Evolutionary conservation across 2,329 filamentous ascomycete genomes (phyloP).

Genomic region (Scedosporium minutisporum): DNA sequence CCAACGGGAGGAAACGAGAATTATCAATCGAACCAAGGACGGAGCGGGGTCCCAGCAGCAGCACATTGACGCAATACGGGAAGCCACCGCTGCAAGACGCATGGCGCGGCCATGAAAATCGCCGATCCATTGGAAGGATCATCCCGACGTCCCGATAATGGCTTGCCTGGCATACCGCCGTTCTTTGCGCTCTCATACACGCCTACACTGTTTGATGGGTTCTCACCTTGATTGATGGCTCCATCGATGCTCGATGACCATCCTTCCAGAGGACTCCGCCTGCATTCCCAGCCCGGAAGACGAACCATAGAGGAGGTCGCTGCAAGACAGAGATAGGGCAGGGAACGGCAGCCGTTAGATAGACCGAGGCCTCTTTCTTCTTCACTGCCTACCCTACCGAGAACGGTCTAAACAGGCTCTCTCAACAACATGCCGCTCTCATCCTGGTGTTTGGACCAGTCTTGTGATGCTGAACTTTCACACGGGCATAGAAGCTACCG

Average conservation of each 20-base stretch:
- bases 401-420: not conserved
- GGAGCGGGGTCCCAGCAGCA: not conserved
- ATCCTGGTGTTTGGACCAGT: not conserved
- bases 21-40: not conserved
- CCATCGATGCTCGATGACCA: not conserved
- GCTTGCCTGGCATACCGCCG: not conserved
- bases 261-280: too few relatives aligned
- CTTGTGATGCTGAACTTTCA: not conserved
- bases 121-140: not conserved
- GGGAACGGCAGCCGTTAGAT: not conserved
- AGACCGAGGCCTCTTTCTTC: not conserved
- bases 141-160: not conserved
- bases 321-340: not conserved
- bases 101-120: not conserved
- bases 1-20: not conserved
- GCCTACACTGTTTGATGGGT: not conserved
- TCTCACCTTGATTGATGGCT: too few relatives aligned
- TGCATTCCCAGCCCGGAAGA: too few relatives aligned
- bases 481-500: not conserved
- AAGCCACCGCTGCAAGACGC: not conserved
- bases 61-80: not conserved
- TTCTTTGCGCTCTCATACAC: not conserved
- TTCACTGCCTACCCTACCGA: not conserved
- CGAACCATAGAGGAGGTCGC: too few relatives aligned
- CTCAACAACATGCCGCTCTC: not conserved